Evolutionary conservation across 805 yeast genomes (phyloP).

Genomic region (Lipomyces starkeyi): DNA sequence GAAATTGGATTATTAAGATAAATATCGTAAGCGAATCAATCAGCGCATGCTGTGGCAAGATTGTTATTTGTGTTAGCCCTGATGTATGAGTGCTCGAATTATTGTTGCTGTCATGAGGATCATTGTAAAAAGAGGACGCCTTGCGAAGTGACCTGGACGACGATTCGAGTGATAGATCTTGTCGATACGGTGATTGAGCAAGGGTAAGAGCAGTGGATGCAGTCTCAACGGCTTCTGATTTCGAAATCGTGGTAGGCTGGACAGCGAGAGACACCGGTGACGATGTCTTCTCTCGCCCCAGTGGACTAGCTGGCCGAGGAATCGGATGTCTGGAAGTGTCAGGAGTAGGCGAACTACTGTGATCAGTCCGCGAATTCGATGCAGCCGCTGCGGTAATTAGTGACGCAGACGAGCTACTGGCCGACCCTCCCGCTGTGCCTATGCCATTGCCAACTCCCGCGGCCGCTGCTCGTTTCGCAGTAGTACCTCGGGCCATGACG

Average conservation of each 20-base stretch:
- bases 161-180: conserved; percentile 1
- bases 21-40: conserved; percentile 47
- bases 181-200: conserved; percentile 10
- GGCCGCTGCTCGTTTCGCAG: conserved; percentile 28
- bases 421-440: conserved; percentile 12
- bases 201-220: conserved; percentile 6
- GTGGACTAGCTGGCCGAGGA: background rate
- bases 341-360: background rate
- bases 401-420: conserved; percentile 32
- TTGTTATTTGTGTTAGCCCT: conserved; percentile 11
- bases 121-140: conserved; percentile 23
- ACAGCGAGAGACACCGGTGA: background rate
- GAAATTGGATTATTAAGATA: conserved; percentile 44
- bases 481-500: conserved; percentile 34
- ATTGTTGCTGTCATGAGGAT: conserved; percentile 12
- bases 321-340: background rate
- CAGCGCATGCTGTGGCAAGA: conserved; percentile 45
- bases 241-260: background rate
- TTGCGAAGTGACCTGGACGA: conserved; percentile 19
- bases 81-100: background rate
- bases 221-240: background rate
- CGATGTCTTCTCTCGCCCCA: background rate
- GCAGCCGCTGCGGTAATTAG: conserved; percentile 4
- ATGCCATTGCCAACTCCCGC: conserved; percentile 16
- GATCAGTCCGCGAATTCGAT: background rate